phyloP scores from a whole-genome alignment of 371 early-diverging fungal species.

The Catenaria anguillulae region DNA sequence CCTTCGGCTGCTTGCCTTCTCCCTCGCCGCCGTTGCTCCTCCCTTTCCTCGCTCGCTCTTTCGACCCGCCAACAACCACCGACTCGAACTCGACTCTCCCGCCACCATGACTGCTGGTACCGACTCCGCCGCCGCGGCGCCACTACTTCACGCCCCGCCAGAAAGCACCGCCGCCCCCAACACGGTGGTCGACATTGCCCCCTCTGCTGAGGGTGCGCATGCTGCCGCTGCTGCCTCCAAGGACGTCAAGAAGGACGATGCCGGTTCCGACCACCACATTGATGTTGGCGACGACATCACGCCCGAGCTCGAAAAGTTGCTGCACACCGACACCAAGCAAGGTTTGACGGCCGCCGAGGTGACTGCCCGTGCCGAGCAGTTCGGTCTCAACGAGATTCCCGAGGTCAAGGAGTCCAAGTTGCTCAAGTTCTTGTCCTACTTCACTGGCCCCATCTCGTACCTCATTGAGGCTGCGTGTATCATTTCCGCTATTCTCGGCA shows the following conservation, averaged over 20 bases:
- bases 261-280: slow-evolving; percentile 14
- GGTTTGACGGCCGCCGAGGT: slow-evolving; percentile 23
- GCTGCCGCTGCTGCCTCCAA: too few species aligned
- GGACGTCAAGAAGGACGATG: slow-evolving; percentile 7
- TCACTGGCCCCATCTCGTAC: slow-evolving; percentile 75
- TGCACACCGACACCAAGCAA: slow-evolving; percentile 21
- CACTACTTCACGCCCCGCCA: too few species aligned
- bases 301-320: slow-evolving; percentile 19
- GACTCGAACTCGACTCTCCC: too few species aligned
- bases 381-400: slow-evolving; percentile 23
- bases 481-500: slow-evolving; percentile 27
- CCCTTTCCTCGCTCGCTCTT: too few species aligned
- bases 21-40: too few species aligned
- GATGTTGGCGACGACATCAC: slow-evolving; percentile 20
- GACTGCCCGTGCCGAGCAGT: slow-evolving; percentile 16
- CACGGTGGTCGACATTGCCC: too few species aligned
- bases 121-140: too few species aligned
- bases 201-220: too few species aligned
- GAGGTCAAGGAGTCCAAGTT: slow-evolving; percentile 69
- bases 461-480: slow-evolving; percentile 67
- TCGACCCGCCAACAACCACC: too few species aligned
- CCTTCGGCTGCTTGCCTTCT: too few species aligned
- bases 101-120: too few species aligned
- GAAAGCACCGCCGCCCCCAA: too few species aligned
- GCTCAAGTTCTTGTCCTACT: slow-evolving; percentile 75